A percentile compares a stretch with the other conserved stretches of the same genome.
Conservation (phyloP, 176 grass and related monocot genomes). For the Leersia perrieri region DNA sequence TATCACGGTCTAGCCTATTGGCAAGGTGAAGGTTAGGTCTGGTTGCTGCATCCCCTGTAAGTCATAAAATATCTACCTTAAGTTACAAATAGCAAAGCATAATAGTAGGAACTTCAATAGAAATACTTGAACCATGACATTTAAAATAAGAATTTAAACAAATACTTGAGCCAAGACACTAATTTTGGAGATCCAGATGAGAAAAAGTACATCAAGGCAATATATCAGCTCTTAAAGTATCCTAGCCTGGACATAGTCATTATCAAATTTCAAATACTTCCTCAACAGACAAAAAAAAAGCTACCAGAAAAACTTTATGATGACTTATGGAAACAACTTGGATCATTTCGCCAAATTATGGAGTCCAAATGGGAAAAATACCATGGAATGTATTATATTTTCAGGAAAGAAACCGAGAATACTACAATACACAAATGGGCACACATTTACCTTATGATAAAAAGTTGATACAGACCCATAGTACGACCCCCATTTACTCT, state of each 20-base stretch:
- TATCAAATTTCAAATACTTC: not conserved
- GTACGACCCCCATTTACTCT: not conserved
- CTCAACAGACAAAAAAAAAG: not conserved
- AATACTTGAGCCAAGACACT: not conserved
- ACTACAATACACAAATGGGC: not conserved
- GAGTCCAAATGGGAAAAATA: not conserved
- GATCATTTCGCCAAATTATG: not conserved
- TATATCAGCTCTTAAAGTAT: not conserved
- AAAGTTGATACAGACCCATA: not conserved
- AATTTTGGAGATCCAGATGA: conserved; percentile 7
- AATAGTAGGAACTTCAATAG: not conserved
- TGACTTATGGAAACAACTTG: not conserved
- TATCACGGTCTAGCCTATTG: conserved; percentile 84
- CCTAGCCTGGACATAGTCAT: not conserved
- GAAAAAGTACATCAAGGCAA: not conserved
- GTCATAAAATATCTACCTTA: not conserved
- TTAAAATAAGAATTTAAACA: not conserved
- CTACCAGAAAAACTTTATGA: not conserved
- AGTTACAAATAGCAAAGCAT: conserved; percentile 1
- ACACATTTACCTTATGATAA: not conserved
- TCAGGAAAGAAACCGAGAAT: conserved; percentile 7
- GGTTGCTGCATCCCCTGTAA: conserved; percentile 35
- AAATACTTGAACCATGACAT: not conserved
- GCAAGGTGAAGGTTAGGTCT: conserved; percentile 70
- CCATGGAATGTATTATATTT: not conserved